These are phyloP conservation scores for Cladophialophora exuberans DNA, from an alignment of 2,329 filamentous ascomycete genomes.

Conservation along the genomic window DNA sequence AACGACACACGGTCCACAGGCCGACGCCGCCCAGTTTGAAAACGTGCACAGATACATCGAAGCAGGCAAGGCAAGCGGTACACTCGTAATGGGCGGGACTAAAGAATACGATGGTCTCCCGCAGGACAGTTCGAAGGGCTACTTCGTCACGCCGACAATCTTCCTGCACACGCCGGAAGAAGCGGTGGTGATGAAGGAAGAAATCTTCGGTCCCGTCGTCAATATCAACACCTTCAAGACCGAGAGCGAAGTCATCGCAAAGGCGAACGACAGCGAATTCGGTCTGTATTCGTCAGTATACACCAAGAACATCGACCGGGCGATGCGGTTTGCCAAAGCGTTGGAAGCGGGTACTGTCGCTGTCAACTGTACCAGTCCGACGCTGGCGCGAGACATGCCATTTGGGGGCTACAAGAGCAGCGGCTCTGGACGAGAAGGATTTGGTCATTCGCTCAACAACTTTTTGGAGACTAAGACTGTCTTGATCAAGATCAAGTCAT, in stretches of 20 bases:
- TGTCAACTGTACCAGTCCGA: slow-evolving; percentile 44
- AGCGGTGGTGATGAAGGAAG: slow-evolving; percentile 43
- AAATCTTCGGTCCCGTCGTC: slow-evolving; percentile 53
- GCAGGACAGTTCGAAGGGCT: slow-evolving; percentile 38
- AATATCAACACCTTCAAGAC: slow-evolving; percentile 58
- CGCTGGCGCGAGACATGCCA: slow-evolving; percentile 39
- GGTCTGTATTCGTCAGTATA: slow-evolving; percentile 58
- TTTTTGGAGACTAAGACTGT: slow-evolving; percentile 64
- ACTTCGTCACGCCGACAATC: slow-evolving; percentile 45
- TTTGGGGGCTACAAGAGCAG: slow-evolving; percentile 80
- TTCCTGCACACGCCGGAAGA: slow-evolving; percentile 40
- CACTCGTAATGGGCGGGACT: slow-evolving; percentile 43
- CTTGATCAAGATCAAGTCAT: slow-evolving; percentile 43
- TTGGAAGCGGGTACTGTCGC: slow-evolving; percentile 45
- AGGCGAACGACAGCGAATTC: slow-evolving; percentile 47
- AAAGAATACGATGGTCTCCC: slow-evolving; percentile 32
- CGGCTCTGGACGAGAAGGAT: slow-evolving; percentile 77
- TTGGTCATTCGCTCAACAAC: slow-evolving; percentile 65
- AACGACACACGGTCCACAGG: slow-evolving; percentile 50
- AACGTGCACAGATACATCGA: slow-evolving; percentile 47
- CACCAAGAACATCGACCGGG: slow-evolving; percentile 33
- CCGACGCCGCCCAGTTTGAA: slow-evolving; percentile 49
- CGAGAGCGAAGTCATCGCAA: slow-evolving; percentile 44
- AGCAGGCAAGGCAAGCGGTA: slow-evolving; percentile 44
- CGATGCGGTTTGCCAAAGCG: slow-evolving; percentile 29